Percentiles rank a stretch among this genome's conserved stretches.
These are phyloP conservation scores for Rosa persica DNA, from an alignment of 306 rosid genomes.

Conservation along the genomic window DNA sequence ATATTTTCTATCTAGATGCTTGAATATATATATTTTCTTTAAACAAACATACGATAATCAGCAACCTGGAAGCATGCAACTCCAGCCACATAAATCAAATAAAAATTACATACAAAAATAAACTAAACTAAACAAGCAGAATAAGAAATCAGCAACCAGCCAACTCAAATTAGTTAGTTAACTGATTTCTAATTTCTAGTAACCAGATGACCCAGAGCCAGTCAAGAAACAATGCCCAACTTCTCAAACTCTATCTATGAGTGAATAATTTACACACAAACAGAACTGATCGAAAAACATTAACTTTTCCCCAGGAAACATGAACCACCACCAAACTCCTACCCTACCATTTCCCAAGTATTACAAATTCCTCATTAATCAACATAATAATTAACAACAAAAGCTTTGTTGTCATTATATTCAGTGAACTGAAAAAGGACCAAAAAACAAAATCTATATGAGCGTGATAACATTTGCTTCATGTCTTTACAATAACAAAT, in stretches of 20 bases:
- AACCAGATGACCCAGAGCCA: neutral
- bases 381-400: neutral
- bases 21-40: neutral
- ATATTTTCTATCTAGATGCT: neutral
- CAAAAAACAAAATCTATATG: too few species aligned
- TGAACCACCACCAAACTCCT: neutral
- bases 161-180: neutral
- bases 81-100: neutral
- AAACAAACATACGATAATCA: neutral
- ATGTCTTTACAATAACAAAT: neutral
- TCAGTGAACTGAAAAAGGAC: neutral
- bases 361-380: neutral
- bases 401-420: neutral
- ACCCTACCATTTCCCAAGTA: neutral
- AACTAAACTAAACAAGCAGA: neutral
- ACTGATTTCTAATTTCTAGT: neutral
- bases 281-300: neutral
- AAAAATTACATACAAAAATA: neutral
- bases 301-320: neutral
- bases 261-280: neutral
- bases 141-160: neutral
- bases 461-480: neutral
- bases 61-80: neutral
- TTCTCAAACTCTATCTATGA: neutral
- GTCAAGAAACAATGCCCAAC: neutral